Base-by-base conservation (phyloP, 345 rosid genomes). In the Nephelium lappaceum region DNA sequence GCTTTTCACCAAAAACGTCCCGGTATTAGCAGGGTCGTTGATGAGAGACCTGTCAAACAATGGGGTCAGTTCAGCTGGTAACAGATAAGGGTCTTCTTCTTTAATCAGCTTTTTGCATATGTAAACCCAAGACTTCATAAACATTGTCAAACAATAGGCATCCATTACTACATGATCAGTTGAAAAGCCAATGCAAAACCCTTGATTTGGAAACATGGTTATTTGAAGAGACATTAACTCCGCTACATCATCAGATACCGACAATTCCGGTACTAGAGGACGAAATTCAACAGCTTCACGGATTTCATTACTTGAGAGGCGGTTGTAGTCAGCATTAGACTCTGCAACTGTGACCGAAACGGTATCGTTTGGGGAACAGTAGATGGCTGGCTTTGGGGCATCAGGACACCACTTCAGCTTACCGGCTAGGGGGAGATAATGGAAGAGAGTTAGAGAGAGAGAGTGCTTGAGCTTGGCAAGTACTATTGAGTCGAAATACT, bases 261-360 rank as follows among this genome's bases (percentile, higher is more conserved):
- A 19, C 51, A 87, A 79, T 51, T 73, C 51, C 0, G 92, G 90
- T 14, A 81, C 75, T 36, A 85, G 77, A 19, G 79, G 73, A 70
- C 84, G 87, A 19, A 76, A 82, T 57, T 83, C 86, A 4, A 27
- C 16, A 6, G 86, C 84, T 11, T 68, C 51, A 4, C 68, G 84
- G 27, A 78, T 69, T 43, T 64, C 38, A 3, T 81, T 62, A 55
- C 82, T 70, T 3, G 85, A 51, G 4, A 89, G 69, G 49, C 6
- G 69, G 10, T 79, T 7, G 4, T 85, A 78, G 63, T 82, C 81
- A 5, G 71, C 81, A 21, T 67, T 23, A 18, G 85, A 85, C 57
- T 85, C 86, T 27, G 86, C 90, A 7, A 89, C 74, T 4, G 76
- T 84, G 81, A 89, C 15, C 2, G 79, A 68, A 41, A 89, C 87